Conservation (phyloP, 2,329 filamentous ascomycete species). For the Gyromitra esculenta region DNA sequence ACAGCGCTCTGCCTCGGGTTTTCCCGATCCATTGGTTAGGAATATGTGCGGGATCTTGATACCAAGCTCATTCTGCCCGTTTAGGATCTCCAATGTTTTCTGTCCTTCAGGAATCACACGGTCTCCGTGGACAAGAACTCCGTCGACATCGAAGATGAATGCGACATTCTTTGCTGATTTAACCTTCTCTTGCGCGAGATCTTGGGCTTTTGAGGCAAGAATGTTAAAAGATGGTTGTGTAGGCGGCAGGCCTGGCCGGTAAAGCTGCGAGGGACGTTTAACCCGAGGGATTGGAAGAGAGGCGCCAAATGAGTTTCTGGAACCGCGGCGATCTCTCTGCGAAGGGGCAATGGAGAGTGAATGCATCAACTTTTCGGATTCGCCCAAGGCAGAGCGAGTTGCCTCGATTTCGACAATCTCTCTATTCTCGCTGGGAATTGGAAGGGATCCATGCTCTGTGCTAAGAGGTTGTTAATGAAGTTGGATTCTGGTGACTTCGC, state of each 20-base stretch:
- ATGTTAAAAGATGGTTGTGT: conserved; percentile 73
- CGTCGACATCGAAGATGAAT: conserved; percentile 81
- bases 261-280: conserved; percentile 74
- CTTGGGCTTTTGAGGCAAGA: conserved; percentile 75
- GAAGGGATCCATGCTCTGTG: conserved; percentile 39
- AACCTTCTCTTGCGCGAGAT: conserved; percentile 73
- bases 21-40: conserved; percentile 78
- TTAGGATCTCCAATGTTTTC: conserved; percentile 74
- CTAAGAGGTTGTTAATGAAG: conserved; percentile 48
- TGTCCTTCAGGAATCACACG: conserved; percentile 74
- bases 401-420: conserved; percentile 75
- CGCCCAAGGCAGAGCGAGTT: conserved; percentile 73
- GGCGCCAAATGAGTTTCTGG: conserved; percentile 79
- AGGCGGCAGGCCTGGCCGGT: conserved; percentile 69
- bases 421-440: conserved; percentile 61
- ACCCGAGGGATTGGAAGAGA: conserved; percentile 77
- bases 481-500: not conserved
- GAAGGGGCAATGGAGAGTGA: conserved; percentile 74
- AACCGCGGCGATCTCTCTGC: conserved; percentile 73
- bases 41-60: conserved; percentile 74
- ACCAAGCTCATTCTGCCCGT: conserved; percentile 63
- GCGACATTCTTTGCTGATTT: conserved; percentile 79
- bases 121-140: conserved; percentile 78
- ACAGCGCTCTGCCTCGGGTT: conserved; percentile 72
- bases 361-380: conserved; percentile 77